phyloP scores from a whole-genome alignment of 164 flowering plant genomes.

The Brasenia schreberi region DNA sequence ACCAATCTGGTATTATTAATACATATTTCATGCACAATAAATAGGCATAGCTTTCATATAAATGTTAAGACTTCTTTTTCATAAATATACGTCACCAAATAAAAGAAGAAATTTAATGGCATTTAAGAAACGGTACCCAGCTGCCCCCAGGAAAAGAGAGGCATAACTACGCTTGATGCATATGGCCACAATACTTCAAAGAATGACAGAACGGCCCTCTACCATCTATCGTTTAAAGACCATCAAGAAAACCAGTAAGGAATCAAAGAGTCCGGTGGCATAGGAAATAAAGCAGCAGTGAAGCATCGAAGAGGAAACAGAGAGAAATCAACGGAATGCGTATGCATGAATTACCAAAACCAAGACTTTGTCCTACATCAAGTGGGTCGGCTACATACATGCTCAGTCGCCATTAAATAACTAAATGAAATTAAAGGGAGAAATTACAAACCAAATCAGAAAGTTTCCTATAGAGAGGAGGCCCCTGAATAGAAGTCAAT shows the following conservation, averaged over 20 bases:
- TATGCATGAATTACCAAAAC: background rate
- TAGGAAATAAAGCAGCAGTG: background rate
- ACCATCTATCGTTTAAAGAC: background rate
- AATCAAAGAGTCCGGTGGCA: background rate
- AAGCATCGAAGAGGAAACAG: background rate
- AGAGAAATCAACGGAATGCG: background rate
- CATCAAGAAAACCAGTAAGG: background rate
- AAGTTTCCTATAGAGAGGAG: slow-evolving; percentile 1
- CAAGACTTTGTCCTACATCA: no score
- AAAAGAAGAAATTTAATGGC: background rate
- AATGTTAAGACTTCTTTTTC: background rate
- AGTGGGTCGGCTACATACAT: no score
- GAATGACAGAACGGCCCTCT: background rate
- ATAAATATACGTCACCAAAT: background rate
- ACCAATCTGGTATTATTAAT: background rate
- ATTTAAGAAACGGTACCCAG: background rate
- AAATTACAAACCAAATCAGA: slow-evolving; percentile 1
- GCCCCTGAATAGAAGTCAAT: slow-evolving; percentile 9
- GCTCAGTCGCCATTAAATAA: background rate
- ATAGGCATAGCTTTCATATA: background rate
- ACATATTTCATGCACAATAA: background rate
- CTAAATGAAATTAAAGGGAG: background rate
- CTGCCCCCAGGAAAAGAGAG: background rate
- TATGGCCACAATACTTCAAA: background rate
- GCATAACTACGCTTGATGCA: background rate